phyloP scores from a whole-genome alignment of 441 rosid genomes.

The Kokia cookei region DNA sequence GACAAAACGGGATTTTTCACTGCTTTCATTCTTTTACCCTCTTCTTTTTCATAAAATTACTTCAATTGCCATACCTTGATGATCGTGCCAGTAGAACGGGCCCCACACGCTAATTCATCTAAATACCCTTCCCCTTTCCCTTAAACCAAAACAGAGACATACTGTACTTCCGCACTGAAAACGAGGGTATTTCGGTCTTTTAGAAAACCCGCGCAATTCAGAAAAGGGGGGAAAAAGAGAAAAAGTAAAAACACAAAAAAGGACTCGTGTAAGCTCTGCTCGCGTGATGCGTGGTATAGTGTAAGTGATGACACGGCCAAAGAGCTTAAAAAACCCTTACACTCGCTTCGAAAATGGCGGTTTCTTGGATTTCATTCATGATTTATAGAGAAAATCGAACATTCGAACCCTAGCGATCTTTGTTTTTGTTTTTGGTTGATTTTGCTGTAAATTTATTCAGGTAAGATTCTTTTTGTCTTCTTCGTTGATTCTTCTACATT shows the following conservation, averaged over 20 bases:
- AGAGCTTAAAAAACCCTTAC: no score
- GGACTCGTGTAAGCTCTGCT: slow-evolving; percentile 54
- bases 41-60: neutral
- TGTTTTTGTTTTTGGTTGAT: neutral
- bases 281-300: slow-evolving; percentile 48
- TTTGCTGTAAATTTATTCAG: neutral
- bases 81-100: neutral
- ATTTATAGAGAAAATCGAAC: neutral
- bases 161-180: neutral
- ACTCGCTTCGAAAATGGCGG: slow-evolving; percentile 11
- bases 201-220: neutral
- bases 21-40: neutral
- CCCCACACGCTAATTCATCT: neutral
- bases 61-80: neutral
- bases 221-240: neutral
- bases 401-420: neutral
- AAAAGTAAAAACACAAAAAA: neutral
- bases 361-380: slow-evolving; percentile 9
- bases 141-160: neutral
- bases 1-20: neutral
- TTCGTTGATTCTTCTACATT: slow-evolving; percentile 16
- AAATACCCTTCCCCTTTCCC: neutral
- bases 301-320: slow-evolving; percentile 39
- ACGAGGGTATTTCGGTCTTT: slow-evolving; percentile 25
- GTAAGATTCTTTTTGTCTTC: neutral